These are phyloP conservation scores for Eudorina sp. DNA, from an alignment of 139 green algal genomes.

Conservation along the genomic window DNA sequence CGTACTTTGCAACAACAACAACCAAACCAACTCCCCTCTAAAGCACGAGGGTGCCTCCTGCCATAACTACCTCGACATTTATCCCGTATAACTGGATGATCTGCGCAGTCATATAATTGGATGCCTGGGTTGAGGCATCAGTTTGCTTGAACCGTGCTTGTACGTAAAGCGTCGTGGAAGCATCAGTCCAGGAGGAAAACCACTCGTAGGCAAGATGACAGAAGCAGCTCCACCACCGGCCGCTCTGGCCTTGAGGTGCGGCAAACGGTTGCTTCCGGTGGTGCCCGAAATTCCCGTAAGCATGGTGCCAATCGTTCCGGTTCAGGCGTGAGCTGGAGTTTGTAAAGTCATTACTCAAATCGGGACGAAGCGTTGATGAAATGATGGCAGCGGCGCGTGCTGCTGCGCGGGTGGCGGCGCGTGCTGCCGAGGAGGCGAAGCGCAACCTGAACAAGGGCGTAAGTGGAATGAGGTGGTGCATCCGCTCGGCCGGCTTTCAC, in stretches of 20 bases:
- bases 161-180: neutral
- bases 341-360: slow-evolving; percentile 5
- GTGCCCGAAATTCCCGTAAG: neutral
- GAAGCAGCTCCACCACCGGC: neutral
- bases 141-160: neutral
- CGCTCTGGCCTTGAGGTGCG: neutral
- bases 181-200: too few relatives aligned
- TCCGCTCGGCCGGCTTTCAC: too few relatives aligned
- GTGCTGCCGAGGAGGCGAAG: slow-evolving; percentile 2
- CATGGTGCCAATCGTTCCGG: too few relatives aligned
- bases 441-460: neutral
- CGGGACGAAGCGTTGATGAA: slow-evolving; percentile 23
- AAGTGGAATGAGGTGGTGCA: neutral
- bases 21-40: too few relatives aligned
- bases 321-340: slow-evolving; percentile 46
- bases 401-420: slow-evolving; percentile 13
- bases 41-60: too few relatives aligned
- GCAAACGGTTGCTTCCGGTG: neutral
- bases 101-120: too few relatives aligned
- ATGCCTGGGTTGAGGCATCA: too few relatives aligned
- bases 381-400: slow-evolving; percentile 44
- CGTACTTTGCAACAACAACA: too few relatives aligned
- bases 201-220: neutral
- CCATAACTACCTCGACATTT: too few relatives aligned
- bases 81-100: too few relatives aligned